These are phyloP conservation scores for Hemileccinum impolitum DNA, from an alignment of 768 basidiomycete genomes.

Conservation along the genomic window DNA sequence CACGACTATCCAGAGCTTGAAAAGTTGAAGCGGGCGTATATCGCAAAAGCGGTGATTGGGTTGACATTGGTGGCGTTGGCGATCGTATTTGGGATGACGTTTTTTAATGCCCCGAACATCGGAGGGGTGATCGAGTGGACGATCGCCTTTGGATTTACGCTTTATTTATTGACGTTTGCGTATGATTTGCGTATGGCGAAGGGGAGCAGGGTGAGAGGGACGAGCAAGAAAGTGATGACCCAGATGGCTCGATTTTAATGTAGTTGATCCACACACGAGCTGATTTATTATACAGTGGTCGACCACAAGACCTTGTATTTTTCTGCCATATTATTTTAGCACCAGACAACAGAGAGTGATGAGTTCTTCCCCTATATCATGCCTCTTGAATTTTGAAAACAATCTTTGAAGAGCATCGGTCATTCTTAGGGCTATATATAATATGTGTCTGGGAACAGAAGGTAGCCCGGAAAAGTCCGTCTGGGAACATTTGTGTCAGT, in stretches of 20 bases:
- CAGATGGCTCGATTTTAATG: background rate
- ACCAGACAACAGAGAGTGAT: too few species aligned
- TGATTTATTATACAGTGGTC: background rate
- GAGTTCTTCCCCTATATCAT: background rate
- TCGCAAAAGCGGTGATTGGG: constrained; percentile 61
- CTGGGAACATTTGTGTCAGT: background rate
- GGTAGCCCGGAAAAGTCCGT: background rate
- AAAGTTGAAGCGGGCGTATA: constrained; percentile 51
- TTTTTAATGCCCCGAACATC: constrained; percentile 43
- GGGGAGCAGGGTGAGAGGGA: background rate
- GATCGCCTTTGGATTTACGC: constrained; percentile 68
- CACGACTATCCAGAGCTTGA: constrained; percentile 47
- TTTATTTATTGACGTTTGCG: constrained; percentile 70
- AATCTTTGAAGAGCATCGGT: too few species aligned
- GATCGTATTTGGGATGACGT: constrained; percentile 56
- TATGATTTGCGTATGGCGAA: constrained; percentile 67
- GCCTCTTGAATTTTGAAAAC: background rate
- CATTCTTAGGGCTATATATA: too few species aligned
- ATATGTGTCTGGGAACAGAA: background rate
- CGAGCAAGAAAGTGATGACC: background rate
- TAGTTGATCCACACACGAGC: too few species aligned
- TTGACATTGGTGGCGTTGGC: constrained; percentile 54
- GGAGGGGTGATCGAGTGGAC: constrained; percentile 75
- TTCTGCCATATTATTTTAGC: background rate
- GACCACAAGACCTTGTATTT: background rate